phyloP scores from a whole-genome alignment of 164 flowering plant species.

The Magnolia sinica region DNA sequence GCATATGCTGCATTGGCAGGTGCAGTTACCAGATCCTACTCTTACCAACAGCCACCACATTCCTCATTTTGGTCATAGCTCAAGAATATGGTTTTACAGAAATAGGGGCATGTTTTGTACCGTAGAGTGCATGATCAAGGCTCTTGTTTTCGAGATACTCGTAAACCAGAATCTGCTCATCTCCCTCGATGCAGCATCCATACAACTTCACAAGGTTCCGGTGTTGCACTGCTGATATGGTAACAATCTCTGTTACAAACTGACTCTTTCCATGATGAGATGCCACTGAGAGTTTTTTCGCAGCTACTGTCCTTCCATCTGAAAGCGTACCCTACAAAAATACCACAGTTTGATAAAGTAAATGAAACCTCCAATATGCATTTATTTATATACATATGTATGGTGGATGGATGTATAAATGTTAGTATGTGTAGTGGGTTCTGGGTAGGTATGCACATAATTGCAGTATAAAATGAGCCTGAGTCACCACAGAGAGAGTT shows the following conservation, averaged over 20 bases:
- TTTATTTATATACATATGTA: too few relatives aligned
- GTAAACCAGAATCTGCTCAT: slow-evolving; percentile 62
- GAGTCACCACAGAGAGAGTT: too few relatives aligned
- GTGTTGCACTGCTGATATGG: slow-evolving; percentile 82
- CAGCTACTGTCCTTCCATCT: slow-evolving; percentile 68
- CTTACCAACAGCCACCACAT: neutral
- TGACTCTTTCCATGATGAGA: slow-evolving; percentile 77
- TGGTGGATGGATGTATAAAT: too few relatives aligned
- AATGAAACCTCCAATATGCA: neutral
- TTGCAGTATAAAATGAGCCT: too few relatives aligned
- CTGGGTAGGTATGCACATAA: too few relatives aligned
- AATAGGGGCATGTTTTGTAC: slow-evolving; percentile 20
- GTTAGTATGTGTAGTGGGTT: too few relatives aligned
- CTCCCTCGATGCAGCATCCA: slow-evolving; percentile 79
- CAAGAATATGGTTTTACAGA: neutral
- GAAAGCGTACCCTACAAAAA: slow-evolving; percentile 47
- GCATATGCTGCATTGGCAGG: neutral
- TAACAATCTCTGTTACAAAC: slow-evolving; percentile 71
- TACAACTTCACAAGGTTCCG: slow-evolving; percentile 73
- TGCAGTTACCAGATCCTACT: neutral
- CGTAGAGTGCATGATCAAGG: slow-evolving; percentile 74
- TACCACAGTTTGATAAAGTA: neutral
- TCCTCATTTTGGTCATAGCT: neutral
- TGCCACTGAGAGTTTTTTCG: slow-evolving; percentile 62
- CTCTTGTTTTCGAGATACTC: slow-evolving; percentile 74